Conservation (phyloP, 1,139 yeast species). For the Sugiyamaella japonica region DNA sequence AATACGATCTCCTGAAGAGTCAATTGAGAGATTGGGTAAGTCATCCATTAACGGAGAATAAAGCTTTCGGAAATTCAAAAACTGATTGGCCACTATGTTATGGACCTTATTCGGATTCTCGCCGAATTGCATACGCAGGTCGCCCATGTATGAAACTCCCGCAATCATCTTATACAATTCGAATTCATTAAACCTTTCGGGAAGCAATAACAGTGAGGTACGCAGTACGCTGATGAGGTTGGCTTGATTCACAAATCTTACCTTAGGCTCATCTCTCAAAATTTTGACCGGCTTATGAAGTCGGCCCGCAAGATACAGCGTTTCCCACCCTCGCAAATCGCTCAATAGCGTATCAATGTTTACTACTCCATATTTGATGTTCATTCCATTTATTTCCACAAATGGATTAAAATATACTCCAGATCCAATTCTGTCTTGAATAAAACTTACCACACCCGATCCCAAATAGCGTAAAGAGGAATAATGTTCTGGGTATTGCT, state of each 20-base stretch:
- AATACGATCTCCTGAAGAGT: conserved; percentile 23
- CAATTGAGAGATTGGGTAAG: conserved; percentile 40
- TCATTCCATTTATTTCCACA: conserved; percentile 60
- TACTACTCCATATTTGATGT: conserved; percentile 85
- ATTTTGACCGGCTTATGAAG: conserved; percentile 91
- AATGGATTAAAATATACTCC: conserved; percentile 95
- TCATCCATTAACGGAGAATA: conserved; percentile 68
- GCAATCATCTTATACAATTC: conserved; percentile 77
- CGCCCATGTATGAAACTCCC: conserved; percentile 83
- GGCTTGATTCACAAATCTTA: conserved; percentile 67
- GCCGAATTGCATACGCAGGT: conserved; percentile 80
- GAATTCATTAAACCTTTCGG: conserved; percentile 55
- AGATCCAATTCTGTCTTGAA: conserved; percentile 71
- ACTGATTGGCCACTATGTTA: conserved; percentile 82
- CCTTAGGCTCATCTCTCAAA: conserved; percentile 59
- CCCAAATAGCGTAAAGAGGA: conserved; percentile 66
- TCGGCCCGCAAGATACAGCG: conserved; percentile 88
- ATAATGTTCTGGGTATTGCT: conserved; percentile 71
- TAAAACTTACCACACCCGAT: conserved; percentile 53
- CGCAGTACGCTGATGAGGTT: conserved; percentile 79
- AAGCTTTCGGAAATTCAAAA: conserved; percentile 61
- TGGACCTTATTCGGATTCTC: conserved; percentile 88
- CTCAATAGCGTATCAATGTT: conserved; percentile 57
- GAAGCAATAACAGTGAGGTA: conserved; percentile 63
- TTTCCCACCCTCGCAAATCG: conserved; percentile 80